Conservation (phyloP, 2,329 filamentous ascomycete genomes). For the Calonectria ilicicola region DNA sequence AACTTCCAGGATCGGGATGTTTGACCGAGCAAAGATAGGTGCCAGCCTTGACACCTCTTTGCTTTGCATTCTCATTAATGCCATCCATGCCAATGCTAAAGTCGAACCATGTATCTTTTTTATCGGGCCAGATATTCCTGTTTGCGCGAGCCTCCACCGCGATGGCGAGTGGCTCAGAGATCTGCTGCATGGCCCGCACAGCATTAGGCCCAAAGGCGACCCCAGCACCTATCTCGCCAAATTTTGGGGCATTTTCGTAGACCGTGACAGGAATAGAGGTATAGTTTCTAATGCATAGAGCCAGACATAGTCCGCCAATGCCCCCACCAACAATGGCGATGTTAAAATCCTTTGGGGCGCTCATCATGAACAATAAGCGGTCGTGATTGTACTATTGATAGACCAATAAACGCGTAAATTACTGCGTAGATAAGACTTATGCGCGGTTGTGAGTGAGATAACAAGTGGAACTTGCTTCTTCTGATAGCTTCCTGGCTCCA, state of each 20-base stretch:
- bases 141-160: neutral
- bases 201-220: constrained; percentile 22
- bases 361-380: neutral
- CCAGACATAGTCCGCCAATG: constrained; percentile 20
- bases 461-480: neutral
- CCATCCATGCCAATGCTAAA: constrained; percentile 20
- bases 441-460: neutral
- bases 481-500: neutral
- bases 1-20: constrained; percentile 18
- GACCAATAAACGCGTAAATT: neutral
- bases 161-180: neutral
- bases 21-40: constrained; percentile 9
- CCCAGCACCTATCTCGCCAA: constrained; percentile 27
- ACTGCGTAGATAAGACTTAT: neutral
- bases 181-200: constrained; percentile 13
- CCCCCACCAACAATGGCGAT: constrained; percentile 41
- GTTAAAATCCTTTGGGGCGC: constrained; percentile 45
- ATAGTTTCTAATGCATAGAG: constrained; percentile 8
- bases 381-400: neutral
- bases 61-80: neutral
- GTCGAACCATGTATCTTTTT: constrained; percentile 20
- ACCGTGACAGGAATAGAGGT: constrained; percentile 17
- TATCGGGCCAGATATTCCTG: constrained; percentile 12
- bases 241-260: constrained; percentile 22
- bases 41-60: constrained; percentile 9